Base-by-base conservation (phyloP, 225 moss, liverwort and hornwort species). In the Straminergon stramineum region DNA sequence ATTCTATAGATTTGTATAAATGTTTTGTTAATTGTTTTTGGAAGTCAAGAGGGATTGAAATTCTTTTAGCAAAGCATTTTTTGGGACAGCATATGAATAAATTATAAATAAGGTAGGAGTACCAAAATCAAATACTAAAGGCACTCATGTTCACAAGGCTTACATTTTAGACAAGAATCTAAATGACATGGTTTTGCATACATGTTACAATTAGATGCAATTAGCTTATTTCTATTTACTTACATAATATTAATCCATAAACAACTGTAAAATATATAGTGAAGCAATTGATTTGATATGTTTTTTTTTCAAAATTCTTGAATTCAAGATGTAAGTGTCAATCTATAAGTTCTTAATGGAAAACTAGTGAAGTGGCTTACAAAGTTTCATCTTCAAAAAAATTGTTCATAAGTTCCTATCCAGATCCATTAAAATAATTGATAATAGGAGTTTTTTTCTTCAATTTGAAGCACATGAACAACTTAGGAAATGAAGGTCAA, bases 1-100 rank as follows among this genome's bases (percentile, higher is more conserved):
- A 5, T 5, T 15, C 2, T 15, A 5, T 15, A 5, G 3, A 43
- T 27, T 0, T 27, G 1, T 41, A 1, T 41, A 26, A 41, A 26
- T n/a, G 5, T 41, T 71, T 71, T 71, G 5, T 41, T 15, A 27
- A 3, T 43, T 73, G 1, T 37, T 37, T 43, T 8, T 0, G 9
- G 16, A 5, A 27, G 15, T 5, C 2, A 11, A 43, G 7, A 22
- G 2, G 1, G 5, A 71, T 41, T 71, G 5, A 41, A 41, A 41
- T 71, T 71, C 15, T 41, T 15, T 41, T 15, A 27, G 1, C 15
- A 41, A 41, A 41, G 3, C 71, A 15, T 41, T 73, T 43, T 43
- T 43, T 15, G 8, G 9, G 2, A 73, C 5, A 43, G 8, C 6
- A 73, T 15, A 27, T 27, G 9, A 73, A 73, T 27, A 9, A 41